phyloP scores from a whole-genome alignment of 2,329 filamentous ascomycete genomes.

The Byssochlamys sp. region DNA sequence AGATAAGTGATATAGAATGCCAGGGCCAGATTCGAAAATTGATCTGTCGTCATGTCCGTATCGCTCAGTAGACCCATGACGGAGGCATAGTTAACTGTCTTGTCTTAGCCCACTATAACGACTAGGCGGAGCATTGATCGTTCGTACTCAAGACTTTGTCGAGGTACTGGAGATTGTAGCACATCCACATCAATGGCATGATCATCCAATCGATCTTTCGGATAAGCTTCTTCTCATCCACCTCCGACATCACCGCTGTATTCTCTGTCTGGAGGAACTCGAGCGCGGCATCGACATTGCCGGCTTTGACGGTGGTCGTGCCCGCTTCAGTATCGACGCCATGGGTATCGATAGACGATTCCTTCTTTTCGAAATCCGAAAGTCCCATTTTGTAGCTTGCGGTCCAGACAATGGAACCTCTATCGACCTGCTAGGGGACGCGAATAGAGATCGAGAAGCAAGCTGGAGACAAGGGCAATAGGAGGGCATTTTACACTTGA shows the following conservation, averaged over 20 bases:
- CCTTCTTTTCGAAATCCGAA: neutral
- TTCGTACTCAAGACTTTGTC: slow-evolving; percentile 46
- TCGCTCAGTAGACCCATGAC: slow-evolving; percentile 53
- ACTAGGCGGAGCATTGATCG: neutral
- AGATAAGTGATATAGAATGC: slow-evolving; percentile 52
- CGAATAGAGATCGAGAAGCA: neutral
- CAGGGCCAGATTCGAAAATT: slow-evolving; percentile 51
- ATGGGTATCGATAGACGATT: neutral
- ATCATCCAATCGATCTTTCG: slow-evolving; percentile 33
- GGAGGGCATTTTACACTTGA: neutral
- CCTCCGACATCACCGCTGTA: slow-evolving; percentile 16
- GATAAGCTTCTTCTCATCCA: slow-evolving; percentile 23
- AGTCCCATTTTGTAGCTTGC: neutral
- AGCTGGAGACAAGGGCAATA: neutral
- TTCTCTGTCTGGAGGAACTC: slow-evolving; percentile 22
- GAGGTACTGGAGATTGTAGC: slow-evolving; percentile 52
- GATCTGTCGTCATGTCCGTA: slow-evolving; percentile 45
- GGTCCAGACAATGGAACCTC: neutral
- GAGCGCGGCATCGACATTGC: slow-evolving; percentile 29
- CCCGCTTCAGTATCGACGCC: slow-evolving; percentile 10
- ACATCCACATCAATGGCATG: slow-evolving; percentile 44
- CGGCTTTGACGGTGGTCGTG: slow-evolving; percentile 4
- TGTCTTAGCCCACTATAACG: neutral
- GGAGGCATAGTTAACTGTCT: slow-evolving; percentile 40
- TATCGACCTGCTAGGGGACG: neutral